Evolutionary conservation across 148 eudicot species (phyloP).

Genomic region (Arctostaphylos glauca): DNA sequence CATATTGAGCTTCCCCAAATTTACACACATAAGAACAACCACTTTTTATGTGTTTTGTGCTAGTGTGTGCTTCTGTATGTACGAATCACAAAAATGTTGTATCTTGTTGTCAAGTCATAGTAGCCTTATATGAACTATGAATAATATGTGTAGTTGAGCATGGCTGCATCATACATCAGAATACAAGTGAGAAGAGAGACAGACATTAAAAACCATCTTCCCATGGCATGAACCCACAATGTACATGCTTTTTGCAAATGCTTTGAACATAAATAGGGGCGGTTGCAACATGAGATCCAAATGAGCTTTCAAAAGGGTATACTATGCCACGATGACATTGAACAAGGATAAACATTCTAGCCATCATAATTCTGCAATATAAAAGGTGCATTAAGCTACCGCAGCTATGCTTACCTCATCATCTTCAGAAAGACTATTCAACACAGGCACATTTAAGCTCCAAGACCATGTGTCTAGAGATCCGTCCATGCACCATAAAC

Average conservation of each 20-base stretch:
- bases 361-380: background rate
- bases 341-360: background rate
- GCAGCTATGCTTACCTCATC: constrained; percentile 52
- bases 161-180: background rate
- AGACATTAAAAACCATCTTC: background rate
- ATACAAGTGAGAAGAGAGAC: background rate
- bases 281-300: constrained; percentile 1
- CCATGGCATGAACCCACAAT: background rate
- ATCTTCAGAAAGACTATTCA: constrained; percentile 86
- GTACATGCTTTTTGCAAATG: background rate
- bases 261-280: background rate
- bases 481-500: constrained; percentile 87
- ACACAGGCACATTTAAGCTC: constrained; percentile 94
- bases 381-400: background rate
- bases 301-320: background rate
- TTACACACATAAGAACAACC: background rate
- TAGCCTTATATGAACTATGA: background rate
- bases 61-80: background rate
- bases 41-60: constrained; percentile 1
- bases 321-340: background rate
- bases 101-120: background rate
- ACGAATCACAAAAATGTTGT: background rate
- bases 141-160: background rate
- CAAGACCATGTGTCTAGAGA: constrained; percentile 98
- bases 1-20: constrained; percentile 1